Percentiles rank a stretch among this genome's conserved stretches.
Evolutionary conservation across 129 eudicot species (phyloP).

Genomic region (Rutidosis leptorrhynchoides): DNA sequence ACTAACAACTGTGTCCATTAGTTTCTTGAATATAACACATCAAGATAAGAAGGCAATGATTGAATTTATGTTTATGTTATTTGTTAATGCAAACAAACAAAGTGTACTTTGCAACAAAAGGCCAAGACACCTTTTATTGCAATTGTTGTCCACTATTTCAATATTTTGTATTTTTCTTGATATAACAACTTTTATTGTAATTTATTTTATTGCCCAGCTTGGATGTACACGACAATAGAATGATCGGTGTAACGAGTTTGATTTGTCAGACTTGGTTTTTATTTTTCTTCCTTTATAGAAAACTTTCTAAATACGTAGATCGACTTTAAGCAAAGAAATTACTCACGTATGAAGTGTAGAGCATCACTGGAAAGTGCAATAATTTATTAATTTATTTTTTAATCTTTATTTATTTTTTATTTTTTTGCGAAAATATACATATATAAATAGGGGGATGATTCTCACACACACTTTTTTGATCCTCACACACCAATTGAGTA

Average conservation of each 20-base stretch:
- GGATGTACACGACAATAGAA: not conserved
- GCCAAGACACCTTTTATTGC: not conserved
- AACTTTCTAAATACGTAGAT: no score
- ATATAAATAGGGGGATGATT: no score
- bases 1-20: not conserved
- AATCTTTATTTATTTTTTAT: no score
- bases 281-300: no score
- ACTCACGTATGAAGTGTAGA: no score
- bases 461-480: no score
- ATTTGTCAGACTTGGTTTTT: no score
- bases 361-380: no score
- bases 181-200: not conserved
- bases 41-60: conserved; percentile 4
- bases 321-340: no score
- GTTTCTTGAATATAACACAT: conserved; percentile 7
- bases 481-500: no score
- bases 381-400: no score
- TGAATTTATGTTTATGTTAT: not conserved
- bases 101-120: conserved; percentile 3
- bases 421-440: no score
- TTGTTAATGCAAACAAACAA: conserved; percentile 13
- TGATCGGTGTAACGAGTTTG: not conserved
- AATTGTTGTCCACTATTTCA: conserved; percentile 2
- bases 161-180: conserved; percentile 4
- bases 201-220: not conserved